Conservation (phyloP, 208 protist species). For the Trypanosoma rangeli region DNA sequence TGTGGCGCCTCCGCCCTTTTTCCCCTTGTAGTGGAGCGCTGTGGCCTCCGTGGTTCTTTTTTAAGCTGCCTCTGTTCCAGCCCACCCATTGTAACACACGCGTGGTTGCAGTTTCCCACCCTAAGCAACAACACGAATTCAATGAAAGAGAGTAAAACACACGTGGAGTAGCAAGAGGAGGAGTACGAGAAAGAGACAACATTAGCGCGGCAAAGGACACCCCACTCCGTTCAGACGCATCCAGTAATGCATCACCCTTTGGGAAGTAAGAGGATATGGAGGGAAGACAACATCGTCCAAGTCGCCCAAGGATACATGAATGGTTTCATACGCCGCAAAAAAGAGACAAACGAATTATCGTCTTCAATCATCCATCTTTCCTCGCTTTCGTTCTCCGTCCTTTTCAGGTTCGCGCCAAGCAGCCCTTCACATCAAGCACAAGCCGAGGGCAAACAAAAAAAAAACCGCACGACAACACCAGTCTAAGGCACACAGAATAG, state of each 20-base stretch:
- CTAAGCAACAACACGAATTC: not conserved
- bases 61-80: slow-evolving; percentile 68
- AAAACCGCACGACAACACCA: not conserved
- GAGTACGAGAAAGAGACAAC: not conserved
- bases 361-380: not conserved
- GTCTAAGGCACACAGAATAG: not conserved
- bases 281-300: too few species aligned
- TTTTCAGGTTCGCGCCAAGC: not conserved
- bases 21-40: slow-evolving; percentile 39
- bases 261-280: too few species aligned
- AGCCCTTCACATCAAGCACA: not conserved
- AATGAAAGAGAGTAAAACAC: slow-evolving; percentile 20
- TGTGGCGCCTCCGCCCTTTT: slow-evolving; percentile 36
- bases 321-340: too few species aligned
- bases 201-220: not conserved
- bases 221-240: not conserved
- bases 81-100: slow-evolving; percentile 39
- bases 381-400: not conserved
- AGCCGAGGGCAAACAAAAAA: not conserved
- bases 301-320: too few species aligned
- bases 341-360: too few species aligned
- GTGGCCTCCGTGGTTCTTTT: slow-evolving; percentile 59
- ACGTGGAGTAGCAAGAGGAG: slow-evolving; percentile 6
- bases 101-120: not conserved
- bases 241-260: too few species aligned